Evolutionary conservation across 371 early-diverging fungal species (phyloP).

Genomic region (Mucor circinelloides): DNA sequence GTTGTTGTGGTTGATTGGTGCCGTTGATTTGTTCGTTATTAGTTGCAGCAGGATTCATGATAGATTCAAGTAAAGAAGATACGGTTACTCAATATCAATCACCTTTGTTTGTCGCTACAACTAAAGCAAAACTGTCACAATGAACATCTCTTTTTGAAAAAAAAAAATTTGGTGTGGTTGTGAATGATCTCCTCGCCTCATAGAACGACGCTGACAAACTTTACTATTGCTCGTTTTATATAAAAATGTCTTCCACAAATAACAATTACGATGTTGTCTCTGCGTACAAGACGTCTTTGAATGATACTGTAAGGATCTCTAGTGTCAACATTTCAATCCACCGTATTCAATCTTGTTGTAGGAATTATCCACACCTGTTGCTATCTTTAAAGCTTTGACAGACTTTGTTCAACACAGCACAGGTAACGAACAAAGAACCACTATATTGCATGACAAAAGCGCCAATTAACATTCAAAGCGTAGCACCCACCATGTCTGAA

Average conservation of each 20-base stretch:
- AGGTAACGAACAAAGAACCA: conserved; percentile 41
- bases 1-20: not conserved
- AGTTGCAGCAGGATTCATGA: not conserved
- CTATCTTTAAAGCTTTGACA: conserved; percentile 81
- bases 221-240: not conserved
- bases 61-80: not conserved
- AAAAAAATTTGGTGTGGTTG: not conserved
- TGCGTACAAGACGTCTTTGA: conserved; percentile 19
- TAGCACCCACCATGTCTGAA: conserved; percentile 86
- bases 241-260: conserved; percentile 2
- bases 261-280: conserved; percentile 21
- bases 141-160: not conserved
- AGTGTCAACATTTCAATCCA: not conserved
- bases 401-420: conserved; percentile 72
- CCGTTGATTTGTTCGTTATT: not conserved
- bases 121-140: not conserved
- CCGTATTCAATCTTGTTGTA: conserved; percentile 13
- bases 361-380: conserved; percentile 89
- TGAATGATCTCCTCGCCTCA: not conserved
- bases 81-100: not conserved
- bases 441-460: not conserved
- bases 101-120: not conserved
- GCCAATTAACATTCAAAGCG: not conserved
- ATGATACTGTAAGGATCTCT: conserved; percentile 18
- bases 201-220: not conserved